A percentile compares a stretch with the other conserved stretches of the same genome.
These are phyloP conservation scores for Leishmania braziliensis DNA, from an alignment of 208 protist genomes.

Conservation along the genomic window DNA sequence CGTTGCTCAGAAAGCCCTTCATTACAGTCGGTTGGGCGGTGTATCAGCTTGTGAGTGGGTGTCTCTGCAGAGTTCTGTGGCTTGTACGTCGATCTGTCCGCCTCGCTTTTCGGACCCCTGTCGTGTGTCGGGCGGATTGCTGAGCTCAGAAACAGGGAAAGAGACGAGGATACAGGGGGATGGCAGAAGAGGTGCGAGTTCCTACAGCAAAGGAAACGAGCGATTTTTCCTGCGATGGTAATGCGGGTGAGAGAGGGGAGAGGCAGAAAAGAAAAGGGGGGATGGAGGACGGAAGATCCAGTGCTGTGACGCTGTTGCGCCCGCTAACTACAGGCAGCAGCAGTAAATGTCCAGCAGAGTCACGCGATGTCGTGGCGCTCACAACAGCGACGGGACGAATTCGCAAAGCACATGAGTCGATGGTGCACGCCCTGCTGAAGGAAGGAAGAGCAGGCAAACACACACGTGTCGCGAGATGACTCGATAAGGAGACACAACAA, in stretches of 20 bases:
- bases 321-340: neutral
- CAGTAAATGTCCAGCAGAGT: neutral
- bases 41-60: neutral
- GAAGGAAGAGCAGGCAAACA: neutral
- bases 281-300: too few relatives aligned
- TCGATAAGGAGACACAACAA: neutral
- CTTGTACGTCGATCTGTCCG: neutral
- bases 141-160: neutral
- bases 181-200: neutral
- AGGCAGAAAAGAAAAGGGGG: neutral
- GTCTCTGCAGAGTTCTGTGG: neutral
- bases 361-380: neutral
- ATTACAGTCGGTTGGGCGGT: slow-evolving; percentile 10
- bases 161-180: neutral
- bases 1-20: slow-evolving; percentile 52
- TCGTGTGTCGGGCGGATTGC: neutral
- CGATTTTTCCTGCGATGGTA: neutral
- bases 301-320: neutral
- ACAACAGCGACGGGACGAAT: neutral
- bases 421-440: neutral
- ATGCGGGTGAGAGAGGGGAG: neutral
- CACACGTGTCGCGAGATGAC: neutral
- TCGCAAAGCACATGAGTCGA: neutral
- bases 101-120: neutral
- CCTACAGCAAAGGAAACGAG: neutral